A percentile compares a stretch with the other conserved stretches of the same genome.
These are phyloP conservation scores for Aspergillus neoniger DNA, from an alignment of 2,329 filamentous ascomycete genomes.

Conservation along the genomic window DNA sequence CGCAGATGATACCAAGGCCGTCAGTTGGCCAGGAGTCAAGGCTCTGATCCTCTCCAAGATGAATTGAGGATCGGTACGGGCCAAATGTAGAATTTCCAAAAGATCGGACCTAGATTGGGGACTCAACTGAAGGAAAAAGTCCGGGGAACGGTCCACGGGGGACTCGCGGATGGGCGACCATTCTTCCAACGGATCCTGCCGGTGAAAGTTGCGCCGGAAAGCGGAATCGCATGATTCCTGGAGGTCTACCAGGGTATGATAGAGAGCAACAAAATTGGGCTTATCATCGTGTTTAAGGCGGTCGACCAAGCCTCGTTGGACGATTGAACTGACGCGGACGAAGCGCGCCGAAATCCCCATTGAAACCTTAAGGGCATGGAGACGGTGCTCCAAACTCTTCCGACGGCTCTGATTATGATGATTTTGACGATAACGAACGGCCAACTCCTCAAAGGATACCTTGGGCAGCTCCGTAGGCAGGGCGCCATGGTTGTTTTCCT, in stretches of 20 bases:
- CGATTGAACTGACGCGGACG: constrained; percentile 42
- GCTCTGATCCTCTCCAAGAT: constrained; percentile 78
- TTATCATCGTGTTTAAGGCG: constrained; percentile 50
- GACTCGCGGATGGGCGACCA: constrained; percentile 41
- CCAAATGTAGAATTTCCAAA: constrained; percentile 74
- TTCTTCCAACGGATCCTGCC: constrained; percentile 38
- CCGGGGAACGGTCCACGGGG: constrained; percentile 33
- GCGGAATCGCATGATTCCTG: constrained; percentile 44
- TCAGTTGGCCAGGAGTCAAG: constrained; percentile 74
- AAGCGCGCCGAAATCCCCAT: constrained; percentile 47
- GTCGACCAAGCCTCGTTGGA: constrained; percentile 49
- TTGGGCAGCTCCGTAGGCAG: constrained; percentile 26
- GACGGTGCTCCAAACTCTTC: constrained; percentile 42
- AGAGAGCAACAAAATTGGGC: constrained; percentile 46
- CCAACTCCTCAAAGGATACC: constrained; percentile 49
- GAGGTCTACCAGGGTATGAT: constrained; percentile 47
- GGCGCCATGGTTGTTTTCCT: constrained; percentile 16
- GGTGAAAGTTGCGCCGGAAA: constrained; percentile 35
- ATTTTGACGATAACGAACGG: constrained; percentile 44
- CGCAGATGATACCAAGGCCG: constrained; percentile 73
- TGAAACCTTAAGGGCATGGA: constrained; percentile 45
- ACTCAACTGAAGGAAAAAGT: constrained; percentile 66
- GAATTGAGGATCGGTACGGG: constrained; percentile 86
- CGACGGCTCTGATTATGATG: constrained; percentile 45
- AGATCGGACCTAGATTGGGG: constrained; percentile 73